Conservation (phyloP, 2,329 filamentous ascomycete species). For the Xylariaceae sp. region DNA sequence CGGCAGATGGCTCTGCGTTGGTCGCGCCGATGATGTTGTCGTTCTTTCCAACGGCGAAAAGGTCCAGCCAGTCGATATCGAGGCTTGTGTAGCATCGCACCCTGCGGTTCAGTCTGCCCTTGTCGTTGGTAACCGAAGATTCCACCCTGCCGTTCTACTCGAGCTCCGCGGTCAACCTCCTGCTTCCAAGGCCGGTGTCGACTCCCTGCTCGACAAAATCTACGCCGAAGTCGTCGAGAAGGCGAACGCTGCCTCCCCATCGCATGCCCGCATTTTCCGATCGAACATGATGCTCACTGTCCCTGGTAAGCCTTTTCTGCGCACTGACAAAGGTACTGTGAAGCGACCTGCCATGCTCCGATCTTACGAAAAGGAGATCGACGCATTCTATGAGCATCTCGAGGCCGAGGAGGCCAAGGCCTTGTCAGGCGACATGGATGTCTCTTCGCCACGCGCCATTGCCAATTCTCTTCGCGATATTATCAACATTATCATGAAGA, state of each 20-base stretch:
- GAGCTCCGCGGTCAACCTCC: conserved; percentile 18
- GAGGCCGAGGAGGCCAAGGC: conserved; percentile 24
- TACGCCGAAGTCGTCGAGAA: conserved; percentile 24
- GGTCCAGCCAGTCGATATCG: conserved; percentile 24
- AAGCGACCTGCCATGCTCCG: conserved; percentile 24
- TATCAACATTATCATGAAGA: conserved; percentile 19
- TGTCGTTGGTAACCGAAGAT: conserved; percentile 23
- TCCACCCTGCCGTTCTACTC: conserved; percentile 22
- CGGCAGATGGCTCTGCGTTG: conserved; percentile 23
- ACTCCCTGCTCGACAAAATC: conserved; percentile 20
- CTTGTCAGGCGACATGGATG: conserved; percentile 20
- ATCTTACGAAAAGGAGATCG: conserved; percentile 25
- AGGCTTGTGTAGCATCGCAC: conserved; percentile 20
- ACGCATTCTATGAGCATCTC: conserved; percentile 24
- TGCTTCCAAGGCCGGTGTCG: conserved; percentile 12
- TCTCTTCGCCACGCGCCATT: conserved; percentile 16
- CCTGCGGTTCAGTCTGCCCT: conserved; percentile 22
- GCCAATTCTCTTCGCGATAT: conserved; percentile 19
- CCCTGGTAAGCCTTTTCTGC: conserved; percentile 26
- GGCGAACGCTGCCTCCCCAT: conserved; percentile 21
- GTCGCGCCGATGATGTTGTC: conserved; percentile 24
- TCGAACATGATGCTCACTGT: conserved; percentile 24
- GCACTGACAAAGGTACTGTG: conserved; percentile 29
- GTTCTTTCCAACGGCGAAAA: conserved; percentile 25
- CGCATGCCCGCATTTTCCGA: conserved; percentile 23